Evolutionary conservation across 345 rosid genomes (phyloP), one percentile per base, ranked within the genome.

Genomic region (Salix purpurea): DNA sequence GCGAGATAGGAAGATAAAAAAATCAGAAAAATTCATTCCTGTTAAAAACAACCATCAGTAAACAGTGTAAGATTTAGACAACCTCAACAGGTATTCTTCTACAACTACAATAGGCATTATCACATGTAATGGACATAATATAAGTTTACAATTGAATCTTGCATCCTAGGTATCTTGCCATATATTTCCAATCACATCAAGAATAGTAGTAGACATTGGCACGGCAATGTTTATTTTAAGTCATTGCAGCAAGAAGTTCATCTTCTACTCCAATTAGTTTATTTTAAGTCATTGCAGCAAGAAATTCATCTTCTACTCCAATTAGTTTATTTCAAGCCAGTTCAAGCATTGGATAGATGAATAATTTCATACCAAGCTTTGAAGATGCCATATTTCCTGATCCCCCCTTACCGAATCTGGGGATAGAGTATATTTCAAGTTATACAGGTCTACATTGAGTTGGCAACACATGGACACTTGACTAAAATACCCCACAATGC

Each of bases 11-110:
- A 91, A 91, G 74, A 81, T 77, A 71, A 89, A 89, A 74, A 91
- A 93, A 79, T 93, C 97, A 32, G 73, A 62, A 77, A 93, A 88
- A 86, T 95, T 93, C 94, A 95, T 91, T 83, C 98, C 97, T 95
- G 91, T 30, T n/a, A 72, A 70, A 69, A 15, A 40, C 24, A 71
- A 54, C 39, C 65, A 70, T 77, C 64, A 65, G 62, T 37, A 72
- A 28, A 23, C 60, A 34, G 18, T 8, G 34, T 23, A 18, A 3
- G 46, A 12, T 37, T 18, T 44, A 12, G 14, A 71, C 10, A 64
- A 48, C 37, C 70, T 40, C 52, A 65, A 34, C 37, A 14, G 36
- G 50, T 30, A 72, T 69, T 26, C 67, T 61, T 42, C 50, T 60
- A 42, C 48, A 50, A 30, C 78, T 30, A 74, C 56, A 56, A 67